Percentiles rank a stretch among this genome's conserved stretches.
Evolutionary conservation across 1,139 yeast genomes (phyloP).

Genomic region (Meyerozyma sp.): DNA sequence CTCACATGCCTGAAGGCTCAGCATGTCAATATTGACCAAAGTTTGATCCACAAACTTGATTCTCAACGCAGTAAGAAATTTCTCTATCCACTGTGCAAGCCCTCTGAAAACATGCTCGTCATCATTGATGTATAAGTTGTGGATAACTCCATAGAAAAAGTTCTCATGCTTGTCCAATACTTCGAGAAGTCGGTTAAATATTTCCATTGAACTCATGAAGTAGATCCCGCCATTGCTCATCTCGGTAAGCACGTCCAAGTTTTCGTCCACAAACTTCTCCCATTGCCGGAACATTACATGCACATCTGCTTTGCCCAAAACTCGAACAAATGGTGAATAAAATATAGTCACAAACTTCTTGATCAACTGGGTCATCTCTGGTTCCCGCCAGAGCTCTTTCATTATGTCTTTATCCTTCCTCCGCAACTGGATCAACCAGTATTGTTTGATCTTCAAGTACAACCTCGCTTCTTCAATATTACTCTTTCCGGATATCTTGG

Average conservation of each 20-base stretch:
- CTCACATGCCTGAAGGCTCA: slow-evolving; percentile 14
- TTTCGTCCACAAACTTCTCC: slow-evolving; percentile 68
- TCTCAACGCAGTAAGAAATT: slow-evolving; percentile 51
- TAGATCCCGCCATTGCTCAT: slow-evolving; percentile 46
- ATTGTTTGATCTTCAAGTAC: slow-evolving; percentile 50
- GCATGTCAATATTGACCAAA: slow-evolving; percentile 37
- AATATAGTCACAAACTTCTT: slow-evolving; percentile 72
- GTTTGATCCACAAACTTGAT: slow-evolving; percentile 54
- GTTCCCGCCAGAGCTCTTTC: slow-evolving; percentile 80
- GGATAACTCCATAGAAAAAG: slow-evolving; percentile 67
- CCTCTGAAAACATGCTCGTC: slow-evolving; percentile 65
- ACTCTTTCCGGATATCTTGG: slow-evolving; percentile 11
- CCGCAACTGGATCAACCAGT: slow-evolving; percentile 60
- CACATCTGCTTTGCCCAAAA: slow-evolving; percentile 72
- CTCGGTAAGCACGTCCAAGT: slow-evolving; percentile 46
- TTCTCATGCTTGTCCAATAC: slow-evolving; percentile 68
- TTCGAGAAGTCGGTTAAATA: slow-evolving; percentile 62
- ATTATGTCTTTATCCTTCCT: slow-evolving; percentile 70
- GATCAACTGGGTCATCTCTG: slow-evolving; percentile 64
- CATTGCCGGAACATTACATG: slow-evolving; percentile 71
- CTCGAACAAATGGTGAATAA: slow-evolving; percentile 75
- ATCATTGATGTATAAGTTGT: slow-evolving; percentile 71
- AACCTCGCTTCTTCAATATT: slow-evolving; percentile 16
- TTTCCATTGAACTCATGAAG: slow-evolving; percentile 36
- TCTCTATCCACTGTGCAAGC: slow-evolving; percentile 62